These are phyloP conservation scores for Elsinoe arachidis DNA, from an alignment of 2,329 filamentous ascomycete genomes.

Conservation along the genomic window DNA sequence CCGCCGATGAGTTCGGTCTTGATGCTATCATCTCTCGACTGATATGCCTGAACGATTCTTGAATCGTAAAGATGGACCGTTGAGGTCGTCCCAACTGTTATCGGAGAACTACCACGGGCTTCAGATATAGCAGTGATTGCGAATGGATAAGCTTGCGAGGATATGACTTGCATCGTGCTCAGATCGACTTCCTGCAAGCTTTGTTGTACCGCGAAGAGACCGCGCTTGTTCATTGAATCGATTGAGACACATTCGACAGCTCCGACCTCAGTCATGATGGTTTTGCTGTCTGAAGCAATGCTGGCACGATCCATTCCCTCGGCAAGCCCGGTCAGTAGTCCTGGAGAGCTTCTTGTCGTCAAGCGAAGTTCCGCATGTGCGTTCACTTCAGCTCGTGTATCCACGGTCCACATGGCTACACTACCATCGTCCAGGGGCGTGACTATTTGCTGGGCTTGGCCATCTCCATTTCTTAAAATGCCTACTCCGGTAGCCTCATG, in stretches of 20 bases:
- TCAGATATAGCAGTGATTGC: slow-evolving; percentile 76
- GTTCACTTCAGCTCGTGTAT: slow-evolving; percentile 7
- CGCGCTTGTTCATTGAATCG: slow-evolving; percentile 57
- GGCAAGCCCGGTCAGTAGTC: slow-evolving; percentile 55
- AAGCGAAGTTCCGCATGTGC: slow-evolving; percentile 48
- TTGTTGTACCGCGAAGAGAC: slow-evolving; percentile 72
- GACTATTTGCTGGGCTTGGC: slow-evolving; percentile 54
- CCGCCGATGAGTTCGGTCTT: slow-evolving; percentile 25
- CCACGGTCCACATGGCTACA: slow-evolving; percentile 70
- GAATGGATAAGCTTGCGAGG: slow-evolving; percentile 65
- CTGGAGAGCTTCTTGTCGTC: slow-evolving; percentile 55
- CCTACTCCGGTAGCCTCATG: slow-evolving; percentile 67
- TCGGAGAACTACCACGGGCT: slow-evolving; percentile 54
- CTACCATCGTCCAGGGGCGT: slow-evolving; percentile 79
- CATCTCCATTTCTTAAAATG: slow-evolving; percentile 47
- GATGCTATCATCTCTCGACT: background rate
- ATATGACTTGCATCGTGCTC: slow-evolving; percentile 59
- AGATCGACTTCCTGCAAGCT: slow-evolving; percentile 76
- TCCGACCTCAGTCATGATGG: slow-evolving; percentile 59
- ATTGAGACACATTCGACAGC: slow-evolving; percentile 78
- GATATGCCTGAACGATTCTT: slow-evolving; percentile 34
- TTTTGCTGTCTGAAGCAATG: slow-evolving; percentile 35
- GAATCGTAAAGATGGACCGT: slow-evolving; percentile 79
- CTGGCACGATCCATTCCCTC: slow-evolving; percentile 37
- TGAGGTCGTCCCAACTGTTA: slow-evolving; percentile 76